Evolutionary conservation across 306 rosid genomes (phyloP).

Genomic region (Comarum palustre): DNA sequence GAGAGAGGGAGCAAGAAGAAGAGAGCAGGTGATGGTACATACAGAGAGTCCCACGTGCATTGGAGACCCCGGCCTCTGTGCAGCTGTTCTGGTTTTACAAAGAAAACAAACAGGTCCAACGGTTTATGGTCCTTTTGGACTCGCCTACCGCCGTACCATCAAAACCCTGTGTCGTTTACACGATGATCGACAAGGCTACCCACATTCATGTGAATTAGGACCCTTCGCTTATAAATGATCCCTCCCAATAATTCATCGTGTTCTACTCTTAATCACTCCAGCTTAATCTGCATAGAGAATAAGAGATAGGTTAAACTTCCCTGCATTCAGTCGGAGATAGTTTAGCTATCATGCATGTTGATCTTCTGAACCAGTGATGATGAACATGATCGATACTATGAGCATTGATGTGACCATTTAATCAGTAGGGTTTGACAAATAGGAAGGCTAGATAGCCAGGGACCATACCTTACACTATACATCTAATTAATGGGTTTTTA

Average conservation of each 20-base stretch:
- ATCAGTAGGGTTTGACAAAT: neutral
- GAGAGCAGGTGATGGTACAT: constrained; percentile 44
- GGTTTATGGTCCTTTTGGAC: constrained; percentile 48
- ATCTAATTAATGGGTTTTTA: neutral
- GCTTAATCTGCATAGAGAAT: neutral
- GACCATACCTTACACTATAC: neutral
- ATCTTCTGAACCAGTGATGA: neutral
- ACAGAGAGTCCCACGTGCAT: constrained; percentile 53
- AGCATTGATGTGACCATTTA: neutral
- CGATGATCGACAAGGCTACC: neutral
- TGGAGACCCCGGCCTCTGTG: constrained; percentile 41
- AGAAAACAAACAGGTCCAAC: constrained; percentile 70
- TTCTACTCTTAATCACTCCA: neutral
- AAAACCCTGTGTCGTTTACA: constrained; percentile 34
- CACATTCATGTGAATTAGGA: constrained; percentile 5
- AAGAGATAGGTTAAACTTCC: neutral
- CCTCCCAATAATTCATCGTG: neutral
- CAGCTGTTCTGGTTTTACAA: constrained; percentile 54
- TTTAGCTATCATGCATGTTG: neutral
- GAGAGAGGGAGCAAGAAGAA: constrained; percentile 10
- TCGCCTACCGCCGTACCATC: constrained; percentile 37
- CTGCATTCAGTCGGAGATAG: neutral
- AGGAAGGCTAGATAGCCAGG: neutral
- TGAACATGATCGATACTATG: neutral
- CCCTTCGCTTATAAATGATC: neutral